Evolutionary conservation across 2,329 filamentous ascomycete genomes (phyloP).

Genomic region (Cephalotrichum gorgonifer): DNA sequence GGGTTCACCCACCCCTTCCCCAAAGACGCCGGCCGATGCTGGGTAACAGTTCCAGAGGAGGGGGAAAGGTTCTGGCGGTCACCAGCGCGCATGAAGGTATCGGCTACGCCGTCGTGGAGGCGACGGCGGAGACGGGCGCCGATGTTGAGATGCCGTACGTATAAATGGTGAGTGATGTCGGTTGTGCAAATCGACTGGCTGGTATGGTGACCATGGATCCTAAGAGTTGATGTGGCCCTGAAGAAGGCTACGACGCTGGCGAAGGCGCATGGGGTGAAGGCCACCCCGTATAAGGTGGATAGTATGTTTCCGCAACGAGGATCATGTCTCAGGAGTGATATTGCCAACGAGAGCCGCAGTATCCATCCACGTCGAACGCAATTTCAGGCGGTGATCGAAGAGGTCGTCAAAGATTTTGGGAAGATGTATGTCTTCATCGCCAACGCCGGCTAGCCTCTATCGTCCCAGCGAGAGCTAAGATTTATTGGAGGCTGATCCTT

Average conservation of each 20-base stretch:
- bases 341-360: background rate
- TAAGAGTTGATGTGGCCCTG: slow-evolving; percentile 56
- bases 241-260: slow-evolving; percentile 59
- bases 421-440: slow-evolving; percentile 66
- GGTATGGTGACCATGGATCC: background rate
- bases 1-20: background rate
- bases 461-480: slow-evolving; percentile 22
- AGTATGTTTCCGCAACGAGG: background rate
- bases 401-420: slow-evolving; percentile 64
- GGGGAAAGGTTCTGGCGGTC: slow-evolving; percentile 27
- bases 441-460: slow-evolving; percentile 50
- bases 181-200: background rate
- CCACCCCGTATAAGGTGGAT: slow-evolving; percentile 10
- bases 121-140: slow-evolving; percentile 30
- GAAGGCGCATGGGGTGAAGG: slow-evolving; percentile 58
- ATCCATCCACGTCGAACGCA: slow-evolving; percentile 13
- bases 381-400: slow-evolving; percentile 42
- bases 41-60: slow-evolving; percentile 37
- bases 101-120: slow-evolving; percentile 31
- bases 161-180: slow-evolving; percentile 60
- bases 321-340: background rate
- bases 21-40: slow-evolving; percentile 32
- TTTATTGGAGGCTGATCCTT: background rate
- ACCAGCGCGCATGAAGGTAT: slow-evolving; percentile 47
- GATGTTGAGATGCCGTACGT: slow-evolving; percentile 31